These are phyloP conservation scores for Trametes villosa DNA, from an alignment of 768 basidiomycete genomes.

Conservation along the genomic window DNA sequence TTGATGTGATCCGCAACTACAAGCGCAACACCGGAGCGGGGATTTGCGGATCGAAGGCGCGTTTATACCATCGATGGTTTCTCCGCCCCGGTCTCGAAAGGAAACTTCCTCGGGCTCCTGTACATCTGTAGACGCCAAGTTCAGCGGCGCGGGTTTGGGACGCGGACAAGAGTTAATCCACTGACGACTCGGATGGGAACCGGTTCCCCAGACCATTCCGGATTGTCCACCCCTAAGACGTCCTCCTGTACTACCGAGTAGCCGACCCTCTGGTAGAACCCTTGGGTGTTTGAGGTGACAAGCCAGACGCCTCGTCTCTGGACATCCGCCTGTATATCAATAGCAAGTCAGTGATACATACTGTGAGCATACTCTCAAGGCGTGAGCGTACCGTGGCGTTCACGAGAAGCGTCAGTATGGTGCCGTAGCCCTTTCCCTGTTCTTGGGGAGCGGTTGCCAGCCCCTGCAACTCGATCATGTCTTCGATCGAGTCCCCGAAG, in stretches of 20 bases:
- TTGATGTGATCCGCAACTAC: too few relatives aligned
- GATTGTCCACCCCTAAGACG: constrained; percentile 3
- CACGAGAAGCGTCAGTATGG: constrained; percentile 2
- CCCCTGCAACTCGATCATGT: constrained; percentile 3
- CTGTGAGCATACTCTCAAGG: background rate
- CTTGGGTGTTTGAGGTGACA: background rate
- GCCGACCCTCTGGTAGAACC: constrained; percentile 13
- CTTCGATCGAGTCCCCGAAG: background rate
- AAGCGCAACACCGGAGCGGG: too few relatives aligned
- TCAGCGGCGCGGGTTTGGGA: background rate
- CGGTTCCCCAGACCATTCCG: constrained; percentile 1
- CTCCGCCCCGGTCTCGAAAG: background rate
- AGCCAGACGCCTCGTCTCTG: background rate
- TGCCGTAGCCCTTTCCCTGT: constrained; percentile 14
- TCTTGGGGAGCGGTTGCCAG: constrained; percentile 4
- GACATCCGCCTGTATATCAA: constrained; percentile 2
- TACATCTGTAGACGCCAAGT: background rate
- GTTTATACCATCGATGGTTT: too few relatives aligned
- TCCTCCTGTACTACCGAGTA: constrained; percentile 5
- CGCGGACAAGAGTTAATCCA: background rate
- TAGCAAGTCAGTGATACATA: background rate
- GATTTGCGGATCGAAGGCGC: too few relatives aligned
- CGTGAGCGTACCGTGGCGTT: background rate
- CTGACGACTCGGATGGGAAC: constrained; percentile 8
- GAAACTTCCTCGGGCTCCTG: background rate